A percentile compares a stretch with the other conserved stretches of the same genome.
Conservation (phyloP, 805 yeast species). For the Ogataea pini region DNA sequence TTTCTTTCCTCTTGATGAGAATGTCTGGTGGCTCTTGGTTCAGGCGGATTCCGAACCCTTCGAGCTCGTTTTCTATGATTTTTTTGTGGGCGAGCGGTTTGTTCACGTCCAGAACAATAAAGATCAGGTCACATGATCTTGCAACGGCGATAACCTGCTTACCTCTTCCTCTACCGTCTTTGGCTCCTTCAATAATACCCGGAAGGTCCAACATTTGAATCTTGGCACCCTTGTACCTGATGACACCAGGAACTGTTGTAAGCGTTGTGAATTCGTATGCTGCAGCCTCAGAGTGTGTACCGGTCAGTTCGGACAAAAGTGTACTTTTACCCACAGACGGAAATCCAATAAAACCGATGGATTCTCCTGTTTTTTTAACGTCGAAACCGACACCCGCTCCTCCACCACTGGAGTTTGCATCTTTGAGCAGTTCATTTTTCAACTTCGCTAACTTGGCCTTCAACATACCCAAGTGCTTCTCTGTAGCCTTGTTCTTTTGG, state of each 20-base stretch:
- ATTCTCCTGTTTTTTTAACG: slow-evolving; percentile 97
- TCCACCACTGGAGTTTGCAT: slow-evolving; percentile 70
- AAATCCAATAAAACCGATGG: slow-evolving; percentile 97
- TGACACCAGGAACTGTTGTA: slow-evolving; percentile 96
- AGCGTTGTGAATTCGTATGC: slow-evolving; percentile 97
- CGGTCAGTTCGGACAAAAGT: slow-evolving; percentile 81
- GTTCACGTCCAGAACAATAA: slow-evolving; percentile 92
- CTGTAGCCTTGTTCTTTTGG: slow-evolving; percentile 97
- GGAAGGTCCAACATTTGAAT: slow-evolving; percentile 94
- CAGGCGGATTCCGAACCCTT: slow-evolving; percentile 95
- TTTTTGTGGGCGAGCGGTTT: slow-evolving; percentile 94
- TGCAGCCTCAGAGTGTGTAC: slow-evolving; percentile 97
- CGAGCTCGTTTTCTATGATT: slow-evolving; percentile 91
- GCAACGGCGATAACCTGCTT: slow-evolving; percentile 98
- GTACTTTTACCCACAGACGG: slow-evolving; percentile 96
- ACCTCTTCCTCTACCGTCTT: slow-evolving; percentile 91
- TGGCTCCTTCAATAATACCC: slow-evolving; percentile 89
- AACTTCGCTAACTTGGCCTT: slow-evolving; percentile 95
- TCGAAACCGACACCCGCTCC: slow-evolving; percentile 97
- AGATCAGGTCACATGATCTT: slow-evolving; percentile 91
- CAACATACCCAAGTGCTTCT: slow-evolving; percentile 94
- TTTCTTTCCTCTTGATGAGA: slow-evolving; percentile 85
- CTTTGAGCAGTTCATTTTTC: slow-evolving; percentile 84
- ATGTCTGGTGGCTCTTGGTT: slow-evolving; percentile 94
- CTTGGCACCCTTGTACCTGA: slow-evolving; percentile 94